Evolutionary conservation across 805 yeast species (phyloP).

Genomic region (Myxozyma udenii): DNA sequence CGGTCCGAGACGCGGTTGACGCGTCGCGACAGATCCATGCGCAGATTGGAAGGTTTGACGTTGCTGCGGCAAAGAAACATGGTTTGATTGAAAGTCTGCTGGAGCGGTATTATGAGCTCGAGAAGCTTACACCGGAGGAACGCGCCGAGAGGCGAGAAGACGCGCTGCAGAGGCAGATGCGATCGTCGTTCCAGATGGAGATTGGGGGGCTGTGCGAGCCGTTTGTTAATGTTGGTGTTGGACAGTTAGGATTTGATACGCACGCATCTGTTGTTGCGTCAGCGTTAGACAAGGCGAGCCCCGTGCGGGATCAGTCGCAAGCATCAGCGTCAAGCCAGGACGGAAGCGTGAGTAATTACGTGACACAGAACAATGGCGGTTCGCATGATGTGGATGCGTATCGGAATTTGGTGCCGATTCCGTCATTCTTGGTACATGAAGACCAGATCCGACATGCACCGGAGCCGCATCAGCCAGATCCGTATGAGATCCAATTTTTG

Average conservation of each 20-base stretch:
- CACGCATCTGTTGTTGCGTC: constrained; percentile 8
- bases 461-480: constrained; percentile 2
- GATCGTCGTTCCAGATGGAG: constrained; percentile 5
- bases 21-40: constrained; percentile 17
- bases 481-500: constrained; percentile 10
- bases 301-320: background rate
- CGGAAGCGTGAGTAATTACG: no score
- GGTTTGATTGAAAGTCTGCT: constrained; percentile 17
- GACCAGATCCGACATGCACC: background rate
- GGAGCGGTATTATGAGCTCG: constrained; percentile 16
- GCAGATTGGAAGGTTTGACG: constrained; percentile 13
- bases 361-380: no score
- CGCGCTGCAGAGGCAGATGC: constrained; percentile 2
- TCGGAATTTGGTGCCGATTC: constrained; percentile 5
- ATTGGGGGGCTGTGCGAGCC: constrained; percentile 8
- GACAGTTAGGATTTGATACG: constrained; percentile 8
- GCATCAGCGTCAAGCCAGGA: background rate
- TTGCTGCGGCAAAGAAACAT: constrained; percentile 17
- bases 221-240: constrained; percentile 6
- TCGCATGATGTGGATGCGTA: background rate
- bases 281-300: background rate
- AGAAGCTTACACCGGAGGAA: constrained; percentile 23
- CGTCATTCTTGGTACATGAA: background rate
- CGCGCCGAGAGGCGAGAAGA: constrained; percentile 12
- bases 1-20: constrained; percentile 22